Conservation (phyloP, 2,329 filamentous ascomycete species). For the Trichoderma sp. region DNA sequence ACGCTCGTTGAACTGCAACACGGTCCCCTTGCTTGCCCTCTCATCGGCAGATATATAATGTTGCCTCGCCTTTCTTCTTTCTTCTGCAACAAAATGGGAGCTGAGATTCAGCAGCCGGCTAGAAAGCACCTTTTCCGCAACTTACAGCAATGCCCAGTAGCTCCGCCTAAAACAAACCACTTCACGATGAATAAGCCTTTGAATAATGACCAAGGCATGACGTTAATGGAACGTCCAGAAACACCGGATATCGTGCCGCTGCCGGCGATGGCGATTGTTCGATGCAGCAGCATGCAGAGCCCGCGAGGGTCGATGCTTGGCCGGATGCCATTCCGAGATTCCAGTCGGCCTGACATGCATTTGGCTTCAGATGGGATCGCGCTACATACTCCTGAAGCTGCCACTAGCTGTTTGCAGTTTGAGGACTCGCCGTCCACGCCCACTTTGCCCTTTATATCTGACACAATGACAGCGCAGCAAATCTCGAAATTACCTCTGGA, state of each 20-base stretch:
- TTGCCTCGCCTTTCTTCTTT: background rate
- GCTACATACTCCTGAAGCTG: background rate
- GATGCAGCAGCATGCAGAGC: background rate
- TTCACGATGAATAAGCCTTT: too few species aligned
- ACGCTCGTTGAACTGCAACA: background rate
- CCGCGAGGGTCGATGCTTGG: background rate
- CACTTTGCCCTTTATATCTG: constrained; percentile 9
- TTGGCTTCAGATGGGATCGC: background rate
- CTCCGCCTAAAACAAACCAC: background rate
- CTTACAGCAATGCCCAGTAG: too few species aligned
- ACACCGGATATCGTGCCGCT: constrained; percentile 8
- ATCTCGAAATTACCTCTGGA: background rate
- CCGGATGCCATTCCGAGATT: constrained; percentile 17
- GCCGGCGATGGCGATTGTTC: background rate
- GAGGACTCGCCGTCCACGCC: too few species aligned
- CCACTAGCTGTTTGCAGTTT: background rate
- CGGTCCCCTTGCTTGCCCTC: background rate
- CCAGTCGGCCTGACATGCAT: constrained; percentile 1
- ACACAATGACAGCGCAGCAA: background rate
- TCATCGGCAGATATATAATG: too few species aligned
- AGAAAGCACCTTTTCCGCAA: background rate
- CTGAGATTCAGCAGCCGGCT: too few species aligned
- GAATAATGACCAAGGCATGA: too few species aligned
- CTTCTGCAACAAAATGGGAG: too few species aligned
- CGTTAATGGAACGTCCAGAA: too few species aligned